phyloP scores from a whole-genome alignment of 106 monocot species.

The Hemerocallis citrina region DNA sequence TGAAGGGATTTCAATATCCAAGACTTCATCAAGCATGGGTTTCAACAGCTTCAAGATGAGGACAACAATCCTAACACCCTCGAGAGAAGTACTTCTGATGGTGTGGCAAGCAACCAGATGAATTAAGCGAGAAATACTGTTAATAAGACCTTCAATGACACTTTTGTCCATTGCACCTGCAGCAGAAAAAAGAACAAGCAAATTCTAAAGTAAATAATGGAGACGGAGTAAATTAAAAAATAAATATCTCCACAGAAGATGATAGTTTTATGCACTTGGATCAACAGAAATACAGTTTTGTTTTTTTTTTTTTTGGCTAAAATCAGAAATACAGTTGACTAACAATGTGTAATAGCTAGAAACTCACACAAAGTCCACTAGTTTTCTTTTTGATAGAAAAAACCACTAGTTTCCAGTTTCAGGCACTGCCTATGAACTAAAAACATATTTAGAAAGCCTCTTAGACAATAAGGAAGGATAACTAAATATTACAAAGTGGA shows the following conservation, averaged over 20 bases:
- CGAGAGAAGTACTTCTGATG: constrained; percentile 17
- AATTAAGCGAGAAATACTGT: constrained; percentile 62
- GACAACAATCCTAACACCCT: constrained; percentile 43
- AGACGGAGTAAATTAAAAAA: too few species aligned
- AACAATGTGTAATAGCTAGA: neutral
- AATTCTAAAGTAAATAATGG: neutral
- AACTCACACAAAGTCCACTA: neutral
- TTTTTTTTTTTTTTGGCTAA: too few species aligned
- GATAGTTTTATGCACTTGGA: too few species aligned
- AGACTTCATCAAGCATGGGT: constrained; percentile 50
- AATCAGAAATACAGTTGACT: neutral
- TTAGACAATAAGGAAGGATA: too few species aligned
- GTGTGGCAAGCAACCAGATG: constrained; percentile 51
- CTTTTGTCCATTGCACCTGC: constrained; percentile 38
- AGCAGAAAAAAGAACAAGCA: neutral
- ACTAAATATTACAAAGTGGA: too few species aligned
- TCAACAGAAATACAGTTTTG: too few species aligned
- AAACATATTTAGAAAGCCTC: too few species aligned
- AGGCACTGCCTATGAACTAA: neutral
- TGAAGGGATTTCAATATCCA: constrained; percentile 24
- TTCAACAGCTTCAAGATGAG: constrained; percentile 49
- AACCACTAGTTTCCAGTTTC: neutral
- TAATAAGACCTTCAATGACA: constrained; percentile 36
- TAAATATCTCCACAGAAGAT: too few species aligned
- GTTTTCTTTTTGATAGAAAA: too few species aligned